These are phyloP conservation scores for Conidiobolus incongruus DNA, from an alignment of 371 early-diverging fungal species.

Conservation along the genomic window DNA sequence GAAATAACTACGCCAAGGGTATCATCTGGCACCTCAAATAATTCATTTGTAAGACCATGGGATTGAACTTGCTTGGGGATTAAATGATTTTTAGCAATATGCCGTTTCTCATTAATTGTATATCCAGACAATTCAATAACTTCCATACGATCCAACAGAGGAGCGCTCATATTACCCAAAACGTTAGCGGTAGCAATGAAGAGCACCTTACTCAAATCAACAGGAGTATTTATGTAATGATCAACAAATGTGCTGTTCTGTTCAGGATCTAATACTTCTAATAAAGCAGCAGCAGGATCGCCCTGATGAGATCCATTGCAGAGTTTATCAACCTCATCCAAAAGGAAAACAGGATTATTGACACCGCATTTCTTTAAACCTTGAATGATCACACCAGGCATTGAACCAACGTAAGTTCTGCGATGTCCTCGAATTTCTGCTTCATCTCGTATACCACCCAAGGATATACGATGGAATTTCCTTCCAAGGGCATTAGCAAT, in stretches of 20 bases:
- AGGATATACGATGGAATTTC: constrained; percentile 56
- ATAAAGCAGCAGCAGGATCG: constrained; percentile 62
- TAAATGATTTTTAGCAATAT: constrained; percentile 22
- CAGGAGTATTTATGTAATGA: constrained; percentile 63
- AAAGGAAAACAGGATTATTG: constrained; percentile 57
- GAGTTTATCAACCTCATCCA: constrained; percentile 73
- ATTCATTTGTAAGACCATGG: constrained; percentile 29
- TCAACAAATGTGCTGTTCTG: constrained; percentile 65
- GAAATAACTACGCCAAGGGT: constrained; percentile 33
- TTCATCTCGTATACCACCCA: constrained; percentile 78
- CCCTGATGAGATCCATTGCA: constrained; percentile 37
- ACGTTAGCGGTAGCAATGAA: constrained; percentile 80
- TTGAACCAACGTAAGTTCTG: constrained; percentile 70
- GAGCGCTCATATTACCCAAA: constrained; percentile 48
- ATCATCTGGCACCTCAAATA: constrained; percentile 26
- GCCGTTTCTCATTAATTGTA: constrained; percentile 59
- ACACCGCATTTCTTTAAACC: constrained; percentile 43
- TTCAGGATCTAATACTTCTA: constrained; percentile 76
- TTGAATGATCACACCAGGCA: constrained; percentile 72
- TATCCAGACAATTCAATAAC: constrained; percentile 61
- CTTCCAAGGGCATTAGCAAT: constrained; percentile 62
- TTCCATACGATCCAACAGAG: constrained; percentile 75
- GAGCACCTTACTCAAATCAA: constrained; percentile 60
- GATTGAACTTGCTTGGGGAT: constrained; percentile 40
- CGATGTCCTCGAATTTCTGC: constrained; percentile 80